A percentile compares a stretch with the other conserved stretches of the same genome.
These are phyloP conservation scores for Canavalia ensiformis DNA, from an alignment of 306 rosid species.

Conservation along the genomic window DNA sequence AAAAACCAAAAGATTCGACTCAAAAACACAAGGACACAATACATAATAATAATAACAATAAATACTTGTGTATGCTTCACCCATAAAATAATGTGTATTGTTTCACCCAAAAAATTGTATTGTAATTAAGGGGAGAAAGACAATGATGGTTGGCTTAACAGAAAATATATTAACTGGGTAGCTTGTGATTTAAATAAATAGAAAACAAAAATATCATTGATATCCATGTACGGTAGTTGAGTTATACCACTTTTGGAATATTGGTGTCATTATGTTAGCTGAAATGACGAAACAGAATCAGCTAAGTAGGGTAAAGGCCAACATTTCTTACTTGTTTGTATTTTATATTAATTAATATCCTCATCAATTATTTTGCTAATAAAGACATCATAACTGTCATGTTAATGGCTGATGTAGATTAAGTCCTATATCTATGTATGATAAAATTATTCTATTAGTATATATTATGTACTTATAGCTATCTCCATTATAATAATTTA, in stretches of 20 bases:
- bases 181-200: neutral
- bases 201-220: neutral
- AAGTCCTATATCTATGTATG: neutral
- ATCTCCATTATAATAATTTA: neutral
- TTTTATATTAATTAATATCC: neutral
- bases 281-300: constrained; percentile 3
- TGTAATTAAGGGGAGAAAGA: neutral
- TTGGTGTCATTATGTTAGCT: neutral
- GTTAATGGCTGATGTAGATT: neutral
- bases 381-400: neutral
- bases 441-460: neutral
- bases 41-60: too few relatives aligned
- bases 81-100: neutral
- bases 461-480: neutral
- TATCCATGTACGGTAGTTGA: neutral
- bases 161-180: neutral
- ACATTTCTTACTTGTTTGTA: neutral
- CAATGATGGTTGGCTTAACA: neutral
- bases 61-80: too few relatives aligned
- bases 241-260: constrained; percentile 5
- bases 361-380: neutral
- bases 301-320: constrained; percentile 8
- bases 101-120: neutral
- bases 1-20: too few relatives aligned
- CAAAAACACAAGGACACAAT: too few relatives aligned